Evolutionary conservation across 495 filamentous ascomycete species (phyloP).

Genomic region (Ramalina peruviana): DNA sequence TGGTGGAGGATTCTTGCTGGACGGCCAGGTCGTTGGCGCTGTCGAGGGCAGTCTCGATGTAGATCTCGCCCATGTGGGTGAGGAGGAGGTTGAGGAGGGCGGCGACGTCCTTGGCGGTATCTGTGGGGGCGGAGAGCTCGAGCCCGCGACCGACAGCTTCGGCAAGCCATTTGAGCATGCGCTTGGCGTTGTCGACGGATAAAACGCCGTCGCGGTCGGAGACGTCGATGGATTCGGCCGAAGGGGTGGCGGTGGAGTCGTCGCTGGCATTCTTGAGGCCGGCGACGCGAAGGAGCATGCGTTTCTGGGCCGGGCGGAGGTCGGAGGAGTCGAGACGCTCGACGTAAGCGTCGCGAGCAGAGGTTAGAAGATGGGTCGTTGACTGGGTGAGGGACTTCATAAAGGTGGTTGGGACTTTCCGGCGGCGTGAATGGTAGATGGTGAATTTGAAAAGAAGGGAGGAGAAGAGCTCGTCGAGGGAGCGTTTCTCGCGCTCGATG

Average conservation of each 20-base stretch:
- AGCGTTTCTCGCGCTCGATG: conserved; percentile 85
- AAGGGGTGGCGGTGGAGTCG: conserved; percentile 35
- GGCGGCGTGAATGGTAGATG: conserved; percentile 72
- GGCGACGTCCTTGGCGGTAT: conserved; percentile 90
- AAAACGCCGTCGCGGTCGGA: conserved; percentile 77
- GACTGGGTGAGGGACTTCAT: conserved; percentile 82
- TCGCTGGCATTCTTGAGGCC: conserved; percentile 45
- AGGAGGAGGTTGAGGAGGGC: conserved; percentile 74
- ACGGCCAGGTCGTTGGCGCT: conserved; percentile 56
- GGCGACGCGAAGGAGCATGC: conserved; percentile 73
- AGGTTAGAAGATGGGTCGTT: conserved; percentile 65
- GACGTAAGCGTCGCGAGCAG: conserved; percentile 73
- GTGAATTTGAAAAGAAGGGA: conserved; percentile 92
- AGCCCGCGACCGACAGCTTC: conserved; percentile 89
- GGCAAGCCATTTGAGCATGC: conserved; percentile 96
- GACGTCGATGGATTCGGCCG: conserved; percentile 63
- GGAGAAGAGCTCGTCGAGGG: conserved; percentile 81
- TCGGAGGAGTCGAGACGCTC: conserved; percentile 75
- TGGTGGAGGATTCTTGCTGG: conserved; percentile 53
- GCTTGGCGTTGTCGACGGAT: conserved; percentile 72
- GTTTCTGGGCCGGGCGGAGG: conserved; percentile 66
- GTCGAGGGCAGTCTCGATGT: conserved; percentile 86
- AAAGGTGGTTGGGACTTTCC: conserved; percentile 73
- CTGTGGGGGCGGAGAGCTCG: conserved; percentile 70
- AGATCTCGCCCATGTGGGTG: conserved; percentile 81